Evolutionary conservation across 2,329 filamentous ascomycete genomes (phyloP).

Genomic region (Penicillium verrucosum): DNA sequence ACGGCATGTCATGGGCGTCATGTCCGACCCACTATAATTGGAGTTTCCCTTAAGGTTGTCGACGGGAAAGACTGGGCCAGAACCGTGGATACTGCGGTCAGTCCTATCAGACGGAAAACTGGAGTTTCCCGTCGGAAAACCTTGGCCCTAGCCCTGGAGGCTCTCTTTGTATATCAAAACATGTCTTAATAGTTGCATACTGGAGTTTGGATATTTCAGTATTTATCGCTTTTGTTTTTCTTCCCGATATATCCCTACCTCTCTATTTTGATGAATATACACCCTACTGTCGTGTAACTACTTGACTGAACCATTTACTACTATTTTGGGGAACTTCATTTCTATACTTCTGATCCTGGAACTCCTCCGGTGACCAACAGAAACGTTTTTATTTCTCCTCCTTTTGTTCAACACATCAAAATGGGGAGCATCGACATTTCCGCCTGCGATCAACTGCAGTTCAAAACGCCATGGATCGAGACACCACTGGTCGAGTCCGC

Average conservation of each 20-base stretch:
- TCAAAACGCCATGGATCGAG: constrained; percentile 60
- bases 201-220: constrained; percentile 15
- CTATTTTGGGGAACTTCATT: constrained; percentile 11
- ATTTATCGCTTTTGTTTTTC: constrained; percentile 9
- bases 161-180: constrained; percentile 34
- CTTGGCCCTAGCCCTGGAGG: constrained; percentile 11
- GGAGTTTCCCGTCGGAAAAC: constrained; percentile 37
- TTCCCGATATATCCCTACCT: neutral
- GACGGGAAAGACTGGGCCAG: constrained; percentile 28
- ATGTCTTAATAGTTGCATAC: constrained; percentile 26
- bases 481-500: constrained; percentile 69
- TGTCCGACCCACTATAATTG: constrained; percentile 21
- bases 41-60: constrained; percentile 30
- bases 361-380: constrained; percentile 1
- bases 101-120: constrained; percentile 33
- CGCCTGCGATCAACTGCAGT: constrained; percentile 23
- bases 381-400: neutral
- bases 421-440: constrained; percentile 38
- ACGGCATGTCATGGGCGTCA: constrained; percentile 24
- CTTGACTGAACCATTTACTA: constrained; percentile 4
- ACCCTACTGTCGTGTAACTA: constrained; percentile 12
- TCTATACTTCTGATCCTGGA: constrained; percentile 10
- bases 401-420: constrained; percentile 18
- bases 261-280: constrained; percentile 11
- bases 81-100: constrained; percentile 15